These are phyloP conservation scores for Trypanosoma caninum DNA, from an alignment of 208 protist species.

Conservation along the genomic window DNA sequence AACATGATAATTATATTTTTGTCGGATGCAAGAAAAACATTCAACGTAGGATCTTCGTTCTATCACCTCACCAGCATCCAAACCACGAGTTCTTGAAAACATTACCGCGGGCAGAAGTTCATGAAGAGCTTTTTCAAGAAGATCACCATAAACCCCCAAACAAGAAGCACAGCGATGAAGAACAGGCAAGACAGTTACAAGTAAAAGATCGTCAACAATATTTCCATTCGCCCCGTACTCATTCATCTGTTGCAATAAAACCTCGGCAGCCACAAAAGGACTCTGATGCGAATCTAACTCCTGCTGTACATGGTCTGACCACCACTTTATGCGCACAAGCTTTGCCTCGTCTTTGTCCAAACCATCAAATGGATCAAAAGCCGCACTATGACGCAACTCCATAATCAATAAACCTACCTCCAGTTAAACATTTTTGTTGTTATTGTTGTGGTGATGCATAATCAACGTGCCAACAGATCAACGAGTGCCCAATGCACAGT, in stretches of 20 bases:
- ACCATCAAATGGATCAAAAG: conserved; percentile 72
- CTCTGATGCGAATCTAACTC: conserved; percentile 65
- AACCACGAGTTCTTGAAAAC: conserved; percentile 50
- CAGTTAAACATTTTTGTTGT: no score
- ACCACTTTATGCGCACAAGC: conserved; percentile 42
- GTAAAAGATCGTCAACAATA: conserved; percentile 43
- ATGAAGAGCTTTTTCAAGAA: conserved; percentile 59
- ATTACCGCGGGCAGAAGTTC: conserved; percentile 72
- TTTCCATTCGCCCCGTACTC: conserved; percentile 34
- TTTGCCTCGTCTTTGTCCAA: conserved; percentile 39
- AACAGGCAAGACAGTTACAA: conserved; percentile 67
- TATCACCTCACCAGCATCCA: conserved; percentile 18
- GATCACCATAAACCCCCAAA: conserved; percentile 43
- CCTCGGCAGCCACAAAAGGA: conserved; percentile 82
- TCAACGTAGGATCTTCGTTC: conserved; percentile 49
- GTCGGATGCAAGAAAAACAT: conserved; percentile 61
- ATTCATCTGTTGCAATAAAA: conserved; percentile 60
- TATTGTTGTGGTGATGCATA: no score
- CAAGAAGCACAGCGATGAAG: conserved; percentile 56
- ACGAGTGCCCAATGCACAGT: no score
- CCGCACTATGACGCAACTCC: conserved; percentile 33
- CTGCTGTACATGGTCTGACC: conserved; percentile 54
- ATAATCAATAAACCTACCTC: neutral
- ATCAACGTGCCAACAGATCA: no score
- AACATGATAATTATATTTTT: conserved; percentile 46